Percentiles rank a stretch among this genome's conserved stretches.
Conservation (phyloP, 2,329 filamentous ascomycete genomes). For the Fusarium torreyae region DNA sequence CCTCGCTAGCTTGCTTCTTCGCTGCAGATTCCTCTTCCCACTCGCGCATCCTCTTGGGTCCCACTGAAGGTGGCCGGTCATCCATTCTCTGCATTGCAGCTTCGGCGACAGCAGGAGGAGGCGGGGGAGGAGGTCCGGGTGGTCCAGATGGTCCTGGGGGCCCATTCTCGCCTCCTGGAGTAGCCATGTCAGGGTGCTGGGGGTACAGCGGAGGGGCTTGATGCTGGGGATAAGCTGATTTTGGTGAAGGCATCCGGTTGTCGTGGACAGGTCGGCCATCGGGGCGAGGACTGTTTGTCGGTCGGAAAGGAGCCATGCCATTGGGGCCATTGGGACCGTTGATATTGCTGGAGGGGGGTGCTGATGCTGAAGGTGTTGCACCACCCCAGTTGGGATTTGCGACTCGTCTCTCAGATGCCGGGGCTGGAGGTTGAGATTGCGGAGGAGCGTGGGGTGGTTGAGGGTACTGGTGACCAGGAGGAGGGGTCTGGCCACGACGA, state of each 20-base stretch:
- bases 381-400: constrained; percentile 73
- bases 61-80: constrained; percentile 84
- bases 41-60: constrained; percentile 87
- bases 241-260: constrained; percentile 90
- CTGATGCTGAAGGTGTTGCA: constrained; percentile 63
- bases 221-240: constrained; percentile 86
- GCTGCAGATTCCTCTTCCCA: constrained; percentile 88
- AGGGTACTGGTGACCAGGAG: constrained; percentile 63
- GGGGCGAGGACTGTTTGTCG: constrained; percentile 82
- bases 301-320: constrained; percentile 78
- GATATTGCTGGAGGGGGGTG: constrained; percentile 57
- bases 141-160: constrained; percentile 53
- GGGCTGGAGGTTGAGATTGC: constrained; percentile 64
- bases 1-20: constrained; percentile 92
- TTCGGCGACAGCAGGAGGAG: constrained; percentile 68
- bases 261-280: constrained; percentile 88
- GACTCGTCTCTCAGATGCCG: constrained; percentile 66
- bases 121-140: constrained; percentile 65
- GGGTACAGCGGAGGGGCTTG: constrained; percentile 73
- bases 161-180: constrained; percentile 70
- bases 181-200: constrained; percentile 76
- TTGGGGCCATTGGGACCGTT: constrained; percentile 59
- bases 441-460: constrained; percentile 67
- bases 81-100: constrained; percentile 75
- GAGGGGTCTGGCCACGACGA: constrained; percentile 69